Percentiles rank a stretch among this genome's conserved stretches.
Conservation (phyloP, 192 early-diverging fungal genomes). For the Coemansia interrupta region DNA sequence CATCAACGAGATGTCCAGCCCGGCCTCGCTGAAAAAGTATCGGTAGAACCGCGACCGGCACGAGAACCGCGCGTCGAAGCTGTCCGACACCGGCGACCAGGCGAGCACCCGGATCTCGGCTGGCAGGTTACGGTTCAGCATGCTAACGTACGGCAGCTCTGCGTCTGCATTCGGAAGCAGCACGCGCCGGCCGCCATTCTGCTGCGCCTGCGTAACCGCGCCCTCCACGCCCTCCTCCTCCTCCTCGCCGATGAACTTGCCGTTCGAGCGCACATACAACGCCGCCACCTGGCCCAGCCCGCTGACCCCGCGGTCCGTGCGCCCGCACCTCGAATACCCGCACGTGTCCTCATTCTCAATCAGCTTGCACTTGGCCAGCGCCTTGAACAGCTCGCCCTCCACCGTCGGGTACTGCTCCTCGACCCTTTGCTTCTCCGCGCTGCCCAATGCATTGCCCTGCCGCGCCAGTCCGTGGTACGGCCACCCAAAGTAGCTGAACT, state of each 20-base stretch:
- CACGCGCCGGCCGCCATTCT: constrained; percentile 24
- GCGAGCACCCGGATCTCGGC: constrained; percentile 85
- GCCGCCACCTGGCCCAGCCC: constrained; percentile 86
- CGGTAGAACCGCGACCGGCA: constrained; percentile 83
- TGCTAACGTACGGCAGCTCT: constrained; percentile 78
- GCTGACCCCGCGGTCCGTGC: constrained; percentile 86
- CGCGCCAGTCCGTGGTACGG: constrained; percentile 81
- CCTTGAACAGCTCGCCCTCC: constrained; percentile 82
- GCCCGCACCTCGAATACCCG: constrained; percentile 79
- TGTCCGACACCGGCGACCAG: constrained; percentile 74
- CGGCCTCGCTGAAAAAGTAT: constrained; percentile 73
- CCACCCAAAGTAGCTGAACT: constrained; percentile 90
- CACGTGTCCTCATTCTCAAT: constrained; percentile 66
- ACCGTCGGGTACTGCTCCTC: constrained; percentile 63
- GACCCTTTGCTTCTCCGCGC: constrained; percentile 32
- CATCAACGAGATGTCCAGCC: constrained; percentile 76
- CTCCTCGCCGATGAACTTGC: constrained; percentile 38
- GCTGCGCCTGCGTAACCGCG: constrained; percentile 24
- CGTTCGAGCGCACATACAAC: constrained; percentile 67
- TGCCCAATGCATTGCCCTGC: constrained; percentile 56
- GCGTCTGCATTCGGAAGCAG: constrained; percentile 16
- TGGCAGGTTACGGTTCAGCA: constrained; percentile 82
- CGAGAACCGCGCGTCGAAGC: constrained; percentile 85
- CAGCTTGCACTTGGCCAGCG: constrained; percentile 71
- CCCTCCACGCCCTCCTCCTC: constrained; percentile 28